Evolutionary conservation across 305 asterid species (phyloP), one percentile per base, ranked within the genome.

Genomic region (Solanum hybrid): DNA sequence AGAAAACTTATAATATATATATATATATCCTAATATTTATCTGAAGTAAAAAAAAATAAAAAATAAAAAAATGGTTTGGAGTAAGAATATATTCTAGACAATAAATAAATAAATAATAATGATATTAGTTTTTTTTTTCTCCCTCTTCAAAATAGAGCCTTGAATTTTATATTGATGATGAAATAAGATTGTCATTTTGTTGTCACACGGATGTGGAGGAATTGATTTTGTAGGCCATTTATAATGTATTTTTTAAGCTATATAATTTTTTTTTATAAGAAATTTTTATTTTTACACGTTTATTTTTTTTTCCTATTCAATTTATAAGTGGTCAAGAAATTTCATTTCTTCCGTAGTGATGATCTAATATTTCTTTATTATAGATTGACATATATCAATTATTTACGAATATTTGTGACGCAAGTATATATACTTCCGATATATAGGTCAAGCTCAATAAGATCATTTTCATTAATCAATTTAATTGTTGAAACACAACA

Each of bases 271-370:
- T 17, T 56, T 56, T 3, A 56, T 17, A 7, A 56, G 24, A 17
- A 2, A 17, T 1, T 0, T 56, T 56, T 0, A 56, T 0, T 56
- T 56, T 7, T 3, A 56, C 10, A 56, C 2, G 24, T 56, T 0
- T 51, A 16, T 16, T 17, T 56, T 56, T 56, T 56, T 17, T 42
- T 4, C 6, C 66, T 17, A 56, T 7, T 56, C 69, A 56, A 56
- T 17, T 0, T 17, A 7, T 7, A 17, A 17, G n/a, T 56, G 10
- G 69, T 1, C 20, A 56, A 56, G 10, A 17, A 56, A 56, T 17
- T 0, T 17, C 10, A 56, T 6, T 56, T 56, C 5, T 1, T 56
- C 24, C 10, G 10, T 0, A 31, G 32, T 9, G 3, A 29, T 42
- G 7, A 2, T 20, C 73, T 20, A 29, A 75, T 75, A 4, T 82